These are phyloP conservation scores for Friedmanniomyces endolithicus DNA, from an alignment of 495 filamentous ascomycete genomes.

Conservation along the genomic window DNA sequence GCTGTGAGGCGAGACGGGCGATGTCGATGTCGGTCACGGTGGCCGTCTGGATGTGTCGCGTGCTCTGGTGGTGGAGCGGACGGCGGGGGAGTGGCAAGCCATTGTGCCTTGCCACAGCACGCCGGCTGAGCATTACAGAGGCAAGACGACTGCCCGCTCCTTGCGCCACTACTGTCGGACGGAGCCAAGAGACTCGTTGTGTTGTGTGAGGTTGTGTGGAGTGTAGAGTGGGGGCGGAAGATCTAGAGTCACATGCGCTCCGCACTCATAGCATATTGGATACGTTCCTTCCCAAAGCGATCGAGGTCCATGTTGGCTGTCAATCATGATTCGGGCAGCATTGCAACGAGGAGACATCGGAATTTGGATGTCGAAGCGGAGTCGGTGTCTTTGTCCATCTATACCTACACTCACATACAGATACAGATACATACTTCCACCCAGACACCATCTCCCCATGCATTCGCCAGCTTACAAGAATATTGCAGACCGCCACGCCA, in stretches of 20 bases:
- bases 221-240: no score
- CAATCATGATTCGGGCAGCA: no score
- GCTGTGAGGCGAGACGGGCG: slow-evolving; percentile 59
- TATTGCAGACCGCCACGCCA: background rate
- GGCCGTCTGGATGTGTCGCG: slow-evolving; percentile 16
- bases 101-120: slow-evolving; percentile 15
- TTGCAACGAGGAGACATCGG: background rate
- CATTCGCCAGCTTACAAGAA: background rate
- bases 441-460: background rate
- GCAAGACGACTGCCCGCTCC: background rate
- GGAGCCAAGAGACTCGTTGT: background rate
- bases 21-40: slow-evolving; percentile 57
- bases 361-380: background rate
- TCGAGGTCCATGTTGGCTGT: no score
- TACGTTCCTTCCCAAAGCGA: no score
- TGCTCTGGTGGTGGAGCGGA: background rate
- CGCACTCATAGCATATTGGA: no score
- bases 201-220: background rate
- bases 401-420: background rate
- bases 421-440: background rate
- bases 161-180: background rate
- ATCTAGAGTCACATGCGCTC: no score
- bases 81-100: background rate
- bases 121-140: slow-evolving; percentile 15
- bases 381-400: background rate